These are phyloP conservation scores for Craterostigma plantagineum DNA, from an alignment of 257 asterid genomes.

Conservation along the genomic window DNA sequence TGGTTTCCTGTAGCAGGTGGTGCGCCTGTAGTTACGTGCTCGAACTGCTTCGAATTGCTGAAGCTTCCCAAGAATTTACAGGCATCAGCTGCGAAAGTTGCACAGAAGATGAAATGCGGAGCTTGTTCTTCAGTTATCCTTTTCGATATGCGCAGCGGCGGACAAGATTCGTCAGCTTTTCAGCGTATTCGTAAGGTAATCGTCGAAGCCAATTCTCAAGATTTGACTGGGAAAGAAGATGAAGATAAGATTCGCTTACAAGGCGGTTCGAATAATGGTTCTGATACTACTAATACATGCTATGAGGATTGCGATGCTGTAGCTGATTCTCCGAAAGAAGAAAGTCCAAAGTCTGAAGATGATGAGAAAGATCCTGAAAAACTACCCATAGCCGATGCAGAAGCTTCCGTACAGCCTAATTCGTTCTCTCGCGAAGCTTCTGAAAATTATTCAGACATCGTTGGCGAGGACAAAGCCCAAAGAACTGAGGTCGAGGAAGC, in stretches of 20 bases:
- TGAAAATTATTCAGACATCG: constrained; percentile 13
- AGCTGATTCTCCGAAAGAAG: too few relatives aligned
- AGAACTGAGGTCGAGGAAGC: too few relatives aligned
- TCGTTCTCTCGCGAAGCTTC: too few relatives aligned
- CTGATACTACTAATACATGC: too few relatives aligned
- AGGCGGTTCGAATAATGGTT: too few relatives aligned
- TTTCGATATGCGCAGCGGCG: constrained; percentile 41
- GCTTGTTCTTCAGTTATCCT: constrained; percentile 61
- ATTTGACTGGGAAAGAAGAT: constrained; percentile 28
- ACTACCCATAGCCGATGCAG: too few relatives aligned
- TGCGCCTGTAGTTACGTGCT: constrained; percentile 78
- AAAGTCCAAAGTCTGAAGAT: too few relatives aligned
- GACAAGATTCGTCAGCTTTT: constrained; percentile 28
- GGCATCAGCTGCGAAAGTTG: constrained; percentile 22
- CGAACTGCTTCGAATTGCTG: constrained; percentile 67
- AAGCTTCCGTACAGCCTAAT: constrained; percentile 18
- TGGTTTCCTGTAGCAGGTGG: constrained; percentile 66
- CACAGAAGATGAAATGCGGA: constrained; percentile 57
- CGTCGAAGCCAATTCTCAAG: constrained; percentile 24
- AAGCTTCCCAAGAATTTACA: constrained; percentile 32
- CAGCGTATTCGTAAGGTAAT: constrained; percentile 28
- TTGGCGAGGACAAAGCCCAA: constrained; percentile 26
- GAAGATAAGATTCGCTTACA: constrained; percentile 11
- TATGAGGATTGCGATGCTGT: too few relatives aligned
- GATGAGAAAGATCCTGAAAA: constrained; percentile 35